phyloP scores from a whole-genome alignment of 208 protist genomes.

The Trypanosoma lewisi region DNA sequence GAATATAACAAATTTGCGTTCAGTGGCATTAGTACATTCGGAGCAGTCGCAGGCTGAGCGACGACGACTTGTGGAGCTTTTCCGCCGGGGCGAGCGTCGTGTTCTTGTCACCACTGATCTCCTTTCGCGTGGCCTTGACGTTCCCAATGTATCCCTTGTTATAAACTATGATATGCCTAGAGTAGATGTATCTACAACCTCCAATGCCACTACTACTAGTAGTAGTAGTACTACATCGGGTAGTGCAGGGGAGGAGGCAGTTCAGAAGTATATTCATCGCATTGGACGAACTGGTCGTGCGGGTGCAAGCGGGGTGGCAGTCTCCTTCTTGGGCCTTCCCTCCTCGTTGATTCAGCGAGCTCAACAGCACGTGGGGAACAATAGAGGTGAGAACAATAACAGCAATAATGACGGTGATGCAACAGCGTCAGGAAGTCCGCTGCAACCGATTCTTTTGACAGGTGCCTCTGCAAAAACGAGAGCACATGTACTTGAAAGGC shows the following conservation, averaged over 20 bases:
- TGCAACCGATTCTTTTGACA: neutral
- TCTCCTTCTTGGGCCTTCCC: slow-evolving; percentile 91
- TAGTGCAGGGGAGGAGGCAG: slow-evolving; percentile 39
- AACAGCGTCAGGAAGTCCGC: neutral
- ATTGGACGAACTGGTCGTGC: slow-evolving; percentile 93
- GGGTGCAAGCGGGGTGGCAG: slow-evolving; percentile 79
- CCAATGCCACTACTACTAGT: neutral
- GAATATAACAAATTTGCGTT: slow-evolving; percentile 48
- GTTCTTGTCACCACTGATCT: slow-evolving; percentile 99
- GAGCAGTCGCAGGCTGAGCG: slow-evolving; percentile 87
- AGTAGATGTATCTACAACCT: neutral
- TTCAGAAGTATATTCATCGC: slow-evolving; percentile 95
- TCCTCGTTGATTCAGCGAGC: slow-evolving; percentile 37
- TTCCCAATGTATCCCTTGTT: slow-evolving; percentile 95
- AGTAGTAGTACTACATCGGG: too few species aligned
- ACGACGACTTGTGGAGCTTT: slow-evolving; percentile 93
- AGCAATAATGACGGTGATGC: neutral
- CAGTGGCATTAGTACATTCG: slow-evolving; percentile 72
- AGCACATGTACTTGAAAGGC: slow-evolving; percentile 5
- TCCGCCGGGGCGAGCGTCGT: slow-evolving; percentile 88
- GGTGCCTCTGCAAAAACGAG: slow-evolving; percentile 13
- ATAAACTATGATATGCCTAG: slow-evolving; percentile 98
- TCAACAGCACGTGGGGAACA: slow-evolving; percentile 15
- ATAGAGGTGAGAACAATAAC: neutral
- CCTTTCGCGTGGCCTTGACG: slow-evolving; percentile 92